Percentiles rank a stretch among this genome's conserved stretches.
Conservation (phyloP, 1,284 basidiomycete genomes). For the Pyrrhoderma noxium region DNA sequence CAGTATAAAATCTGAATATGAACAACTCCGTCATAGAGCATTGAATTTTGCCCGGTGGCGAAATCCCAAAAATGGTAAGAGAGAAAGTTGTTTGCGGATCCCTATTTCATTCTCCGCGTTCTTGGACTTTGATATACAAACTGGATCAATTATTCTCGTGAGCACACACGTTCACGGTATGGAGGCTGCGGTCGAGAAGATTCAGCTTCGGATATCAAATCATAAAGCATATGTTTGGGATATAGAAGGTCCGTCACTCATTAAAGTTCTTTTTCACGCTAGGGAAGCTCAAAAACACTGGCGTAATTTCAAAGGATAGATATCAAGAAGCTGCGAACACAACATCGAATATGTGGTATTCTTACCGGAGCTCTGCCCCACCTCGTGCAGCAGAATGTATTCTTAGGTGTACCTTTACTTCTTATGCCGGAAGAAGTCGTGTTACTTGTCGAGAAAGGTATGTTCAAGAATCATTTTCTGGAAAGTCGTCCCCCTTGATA, state of each 20-base stretch:
- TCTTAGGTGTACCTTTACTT: constrained; percentile 84
- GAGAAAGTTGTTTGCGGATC: too few relatives aligned
- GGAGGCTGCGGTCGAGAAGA: constrained; percentile 19
- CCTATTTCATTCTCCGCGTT: too few relatives aligned
- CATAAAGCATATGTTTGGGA: constrained; percentile 73
- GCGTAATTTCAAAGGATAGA: constrained; percentile 42
- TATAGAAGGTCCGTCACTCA: constrained; percentile 48
- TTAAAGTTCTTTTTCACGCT: constrained; percentile 9
- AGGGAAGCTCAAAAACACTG: constrained; percentile 7
- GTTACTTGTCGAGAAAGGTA: constrained; percentile 76
- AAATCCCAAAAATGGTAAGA: too few relatives aligned
- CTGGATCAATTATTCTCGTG: too few relatives aligned
- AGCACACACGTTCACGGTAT: too few relatives aligned
- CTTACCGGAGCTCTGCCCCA: constrained; percentile 89
- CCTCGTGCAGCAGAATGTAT: constrained; percentile 94
- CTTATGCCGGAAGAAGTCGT: constrained; percentile 91
- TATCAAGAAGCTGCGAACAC: constrained; percentile 67
- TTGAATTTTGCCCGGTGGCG: too few relatives aligned
- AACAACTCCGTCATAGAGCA: too few relatives aligned
- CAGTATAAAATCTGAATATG: too few relatives aligned
- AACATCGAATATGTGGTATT: constrained; percentile 80
- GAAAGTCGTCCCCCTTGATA: background rate
- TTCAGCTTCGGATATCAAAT: constrained; percentile 57
- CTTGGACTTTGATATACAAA: too few relatives aligned
- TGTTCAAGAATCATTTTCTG: background rate